Percentiles rank a stretch among this genome's conserved stretches.
Evolutionary conservation across 164 flowering plant genomes (phyloP).

Genomic region (Piper longum): DNA sequence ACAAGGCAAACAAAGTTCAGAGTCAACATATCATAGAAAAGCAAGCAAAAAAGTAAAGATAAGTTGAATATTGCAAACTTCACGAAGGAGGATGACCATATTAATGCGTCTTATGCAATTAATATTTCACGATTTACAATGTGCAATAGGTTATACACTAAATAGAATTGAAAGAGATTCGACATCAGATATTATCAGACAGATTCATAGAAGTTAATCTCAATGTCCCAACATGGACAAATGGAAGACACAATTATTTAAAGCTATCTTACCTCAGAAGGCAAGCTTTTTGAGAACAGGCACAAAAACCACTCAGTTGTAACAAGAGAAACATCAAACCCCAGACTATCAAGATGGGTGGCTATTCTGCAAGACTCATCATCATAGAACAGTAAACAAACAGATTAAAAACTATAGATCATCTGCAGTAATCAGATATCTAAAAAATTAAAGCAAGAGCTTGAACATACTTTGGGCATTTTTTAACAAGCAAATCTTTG

Average conservation of each 20-base stretch:
- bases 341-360: slow-evolving; percentile 68
- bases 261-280: slow-evolving; percentile 62
- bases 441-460: neutral
- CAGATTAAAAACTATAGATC: neutral
- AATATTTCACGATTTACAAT: too few species aligned
- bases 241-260: neutral
- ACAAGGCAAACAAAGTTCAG: neutral
- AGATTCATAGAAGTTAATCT: too few species aligned
- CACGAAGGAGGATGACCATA: too few species aligned
- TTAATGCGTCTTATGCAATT: too few species aligned
- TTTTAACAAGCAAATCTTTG: slow-evolving; percentile 62
- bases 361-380: slow-evolving; percentile 48
- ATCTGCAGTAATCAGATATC: neutral
- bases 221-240: neutral
- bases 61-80: too few species aligned
- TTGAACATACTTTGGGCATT: slow-evolving; percentile 59
- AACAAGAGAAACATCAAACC: slow-evolving; percentile 90
- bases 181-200: too few species aligned
- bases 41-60: neutral
- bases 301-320: slow-evolving; percentile 96
- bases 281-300: slow-evolving; percentile 91
- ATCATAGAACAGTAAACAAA: slow-evolving; percentile 1
- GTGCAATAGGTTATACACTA: too few species aligned
- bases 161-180: neutral
- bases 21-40: too few species aligned